Evolutionary conservation across 23 red algal species (phyloP), one percentile per base, ranked within the genome.

Genomic region (Cyanidioschyzon merolae): DNA sequence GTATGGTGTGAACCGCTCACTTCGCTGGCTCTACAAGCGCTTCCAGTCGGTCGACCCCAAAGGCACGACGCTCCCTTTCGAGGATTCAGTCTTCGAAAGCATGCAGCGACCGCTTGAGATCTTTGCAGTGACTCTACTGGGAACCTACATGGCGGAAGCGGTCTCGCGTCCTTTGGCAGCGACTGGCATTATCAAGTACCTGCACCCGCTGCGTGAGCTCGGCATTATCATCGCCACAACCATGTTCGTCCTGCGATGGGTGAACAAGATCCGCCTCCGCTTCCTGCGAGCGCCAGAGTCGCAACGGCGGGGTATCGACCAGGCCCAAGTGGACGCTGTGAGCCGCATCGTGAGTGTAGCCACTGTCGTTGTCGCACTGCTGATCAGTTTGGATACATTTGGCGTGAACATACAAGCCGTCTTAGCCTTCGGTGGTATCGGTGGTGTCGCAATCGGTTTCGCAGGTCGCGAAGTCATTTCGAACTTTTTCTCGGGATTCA

Each of bases 401-500:
- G 94, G 94, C 37, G 79, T 98, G 74, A 91, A 92, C 58, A 82
- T 98, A 17, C 88, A 98, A 58, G 87, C 94, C 31, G 94, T 98
- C 26, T 79, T 98, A 2, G 94, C 94, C 2, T 98, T 98, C 88
- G 94, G 94, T 57, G 94, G 94, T 45, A 98, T 98, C 77, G 94
- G 94, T 41, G 94, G 94, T 87, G 88, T 98, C 18, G 94, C 94
- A 2, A 98, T 98, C 58, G 94, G 94, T 87, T 98, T 98, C 86
- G 94, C 94, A 0, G 94, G 94, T n/a, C 84, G 94, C 2, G 94
- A 98, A 41, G 86, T 98, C 58, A 98, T 98, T 37, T 85, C 79
- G n/a, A 98, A 98, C 85, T 91, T 98, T 68, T 98, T 98, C 83
- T 82, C 82, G 37, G 94, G 94, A 71, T 91, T 98, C 59, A 98